phyloP scores from a whole-genome alignment of 768 basidiomycete genomes.

The Tylopilus sp. region DNA sequence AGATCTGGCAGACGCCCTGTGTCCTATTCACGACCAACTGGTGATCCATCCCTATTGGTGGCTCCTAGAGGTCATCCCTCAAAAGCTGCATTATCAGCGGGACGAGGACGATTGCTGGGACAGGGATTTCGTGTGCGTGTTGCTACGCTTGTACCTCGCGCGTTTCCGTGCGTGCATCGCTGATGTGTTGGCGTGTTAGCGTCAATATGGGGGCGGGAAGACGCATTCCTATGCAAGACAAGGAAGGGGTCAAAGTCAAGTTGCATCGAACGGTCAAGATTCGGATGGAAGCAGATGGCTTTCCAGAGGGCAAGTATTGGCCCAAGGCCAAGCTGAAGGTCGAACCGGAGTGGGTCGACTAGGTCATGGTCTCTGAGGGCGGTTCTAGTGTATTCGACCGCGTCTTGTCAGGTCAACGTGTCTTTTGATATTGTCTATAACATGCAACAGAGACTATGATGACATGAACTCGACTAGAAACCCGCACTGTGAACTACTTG shows the following conservation, averaged over 20 bases:
- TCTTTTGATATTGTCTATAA: too few relatives aligned
- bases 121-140: conserved; percentile 16
- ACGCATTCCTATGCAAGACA: conserved; percentile 37
- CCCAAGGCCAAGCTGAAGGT: conserved; percentile 36
- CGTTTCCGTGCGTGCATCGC: background rate
- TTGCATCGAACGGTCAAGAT: conserved; percentile 47
- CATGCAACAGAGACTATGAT: too few relatives aligned
- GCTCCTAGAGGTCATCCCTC: conserved; percentile 57
- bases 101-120: conserved; percentile 20
- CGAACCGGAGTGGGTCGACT: conserved; percentile 43
- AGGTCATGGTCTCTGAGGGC: too few relatives aligned
- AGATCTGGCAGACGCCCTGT: conserved; percentile 56
- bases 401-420: too few relatives aligned
- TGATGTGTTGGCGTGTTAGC: conserved; percentile 15
- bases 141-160: background rate
- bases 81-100: conserved; percentile 25
- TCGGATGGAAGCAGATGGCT: conserved; percentile 47
- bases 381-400: too few relatives aligned
- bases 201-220: too few relatives aligned
- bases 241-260: conserved; percentile 38
- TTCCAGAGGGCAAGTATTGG: conserved; percentile 20
- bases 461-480: too few relatives aligned
- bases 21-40: conserved; percentile 56
- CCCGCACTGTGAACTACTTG: too few relatives aligned
- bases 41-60: conserved; percentile 48